Evolutionary conservation across 257 asterid genomes (phyloP).

Genomic region (Gardenia jasminoides): DNA sequence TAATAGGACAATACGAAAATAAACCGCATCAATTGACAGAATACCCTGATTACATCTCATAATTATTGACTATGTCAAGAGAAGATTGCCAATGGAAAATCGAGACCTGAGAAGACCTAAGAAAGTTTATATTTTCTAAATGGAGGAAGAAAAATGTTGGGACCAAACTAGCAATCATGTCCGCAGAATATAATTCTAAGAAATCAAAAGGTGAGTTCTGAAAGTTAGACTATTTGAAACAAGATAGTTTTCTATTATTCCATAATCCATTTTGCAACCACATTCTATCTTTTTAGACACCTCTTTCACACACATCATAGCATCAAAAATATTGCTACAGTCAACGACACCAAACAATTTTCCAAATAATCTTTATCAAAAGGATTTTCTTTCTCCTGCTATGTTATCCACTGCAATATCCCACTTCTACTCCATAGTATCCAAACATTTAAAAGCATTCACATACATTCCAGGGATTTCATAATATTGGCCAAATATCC

Average conservation of each 20-base stretch:
- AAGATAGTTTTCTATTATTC: no score
- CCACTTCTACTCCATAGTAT: not conserved
- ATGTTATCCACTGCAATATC: not conserved
- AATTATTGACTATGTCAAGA: not conserved
- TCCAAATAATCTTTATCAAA: no score
- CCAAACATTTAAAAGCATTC: not conserved
- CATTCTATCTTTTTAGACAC: no score
- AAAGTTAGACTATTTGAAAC: no score
- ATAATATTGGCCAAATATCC: not conserved
- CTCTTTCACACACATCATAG: no score
- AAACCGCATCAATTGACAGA: not conserved
- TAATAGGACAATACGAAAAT: not conserved
- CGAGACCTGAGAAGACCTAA: not conserved
- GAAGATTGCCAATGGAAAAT: not conserved
- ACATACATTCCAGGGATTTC: not conserved
- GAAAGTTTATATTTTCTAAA: not conserved
- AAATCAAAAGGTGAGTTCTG: not conserved
- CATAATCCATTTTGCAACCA: no score
- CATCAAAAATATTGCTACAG: no score
- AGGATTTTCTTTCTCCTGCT: no score
- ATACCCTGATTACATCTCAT: not conserved
- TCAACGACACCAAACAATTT: no score
- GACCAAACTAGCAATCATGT: not conserved
- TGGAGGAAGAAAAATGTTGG: not conserved
- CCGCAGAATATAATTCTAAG: not conserved